A percentile compares a stretch with the other conserved stretches of the same genome.
Conservation (phyloP, 495 filamentous ascomycete species). For the Pseudoneurospora amorphoporcata region DNA sequence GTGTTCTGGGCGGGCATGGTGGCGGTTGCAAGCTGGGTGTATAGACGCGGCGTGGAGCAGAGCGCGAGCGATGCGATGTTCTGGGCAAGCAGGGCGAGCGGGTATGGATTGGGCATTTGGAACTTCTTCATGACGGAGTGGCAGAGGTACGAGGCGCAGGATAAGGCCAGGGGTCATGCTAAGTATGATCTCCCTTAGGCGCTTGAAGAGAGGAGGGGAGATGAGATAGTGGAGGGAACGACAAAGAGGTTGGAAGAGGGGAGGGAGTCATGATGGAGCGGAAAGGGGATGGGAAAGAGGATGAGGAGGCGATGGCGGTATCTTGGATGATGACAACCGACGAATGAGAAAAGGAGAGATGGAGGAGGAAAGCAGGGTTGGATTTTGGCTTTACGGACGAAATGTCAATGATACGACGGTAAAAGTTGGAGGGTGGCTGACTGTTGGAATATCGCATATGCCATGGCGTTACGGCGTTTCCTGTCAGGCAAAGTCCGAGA, state of each 20-base stretch:
- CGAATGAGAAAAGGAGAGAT: background rate
- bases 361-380: background rate
- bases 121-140: constrained; percentile 51
- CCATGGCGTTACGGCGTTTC: background rate
- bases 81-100: constrained; percentile 20
- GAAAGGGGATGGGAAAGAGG: background rate
- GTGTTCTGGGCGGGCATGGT: constrained; percentile 48
- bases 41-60: constrained; percentile 51
- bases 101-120: constrained; percentile 42
- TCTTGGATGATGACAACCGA: background rate
- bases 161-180: constrained; percentile 1
- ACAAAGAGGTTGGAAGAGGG: background rate
- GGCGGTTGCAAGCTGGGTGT: constrained; percentile 44
- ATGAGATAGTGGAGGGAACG: background rate
- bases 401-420: background rate
- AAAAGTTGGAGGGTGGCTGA: background rate
- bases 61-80: constrained; percentile 43
- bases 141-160: constrained; percentile 32
- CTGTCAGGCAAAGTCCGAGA: background rate
- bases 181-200: background rate
- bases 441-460: background rate
- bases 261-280: background rate
- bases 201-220: background rate
- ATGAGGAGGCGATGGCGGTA: background rate
- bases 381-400: background rate